Evolutionary conservation across 2,329 filamentous ascomycete genomes (phyloP).

Genomic region (Cercospora zeae-maydis): DNA sequence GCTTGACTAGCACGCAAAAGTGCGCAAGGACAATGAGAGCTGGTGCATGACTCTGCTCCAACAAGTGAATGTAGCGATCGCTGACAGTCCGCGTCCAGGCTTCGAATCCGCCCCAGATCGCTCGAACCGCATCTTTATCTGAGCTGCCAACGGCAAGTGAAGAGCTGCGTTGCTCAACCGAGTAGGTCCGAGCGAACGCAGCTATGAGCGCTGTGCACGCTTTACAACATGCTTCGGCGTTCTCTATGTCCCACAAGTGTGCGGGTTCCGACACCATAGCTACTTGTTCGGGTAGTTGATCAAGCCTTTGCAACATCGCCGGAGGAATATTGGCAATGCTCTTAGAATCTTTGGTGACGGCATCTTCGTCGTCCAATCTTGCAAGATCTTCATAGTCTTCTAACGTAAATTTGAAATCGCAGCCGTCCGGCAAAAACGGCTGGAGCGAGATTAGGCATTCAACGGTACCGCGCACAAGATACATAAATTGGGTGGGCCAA

Average conservation of each 20-base stretch:
- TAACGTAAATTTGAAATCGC: slow-evolving; percentile 13
- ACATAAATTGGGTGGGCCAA: slow-evolving; percentile 8
- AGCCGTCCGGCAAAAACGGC: slow-evolving; percentile 9
- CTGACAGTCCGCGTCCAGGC: slow-evolving; percentile 13
- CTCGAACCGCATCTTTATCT: not conserved
- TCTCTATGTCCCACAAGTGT: not conserved
- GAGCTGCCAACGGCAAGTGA: not conserved
- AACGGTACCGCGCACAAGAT: slow-evolving; percentile 11
- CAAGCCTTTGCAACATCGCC: not conserved
- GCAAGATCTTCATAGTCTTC: slow-evolving; percentile 12
- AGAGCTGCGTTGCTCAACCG: not conserved
- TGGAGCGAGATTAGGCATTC: slow-evolving; percentile 14
- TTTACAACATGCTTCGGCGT: slow-evolving; percentile 10
- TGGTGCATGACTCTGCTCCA: not conserved
- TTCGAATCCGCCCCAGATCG: slow-evolving; percentile 13
- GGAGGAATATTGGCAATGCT: slow-evolving; percentile 9
- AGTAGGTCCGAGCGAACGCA: slow-evolving; percentile 13
- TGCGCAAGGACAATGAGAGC: slow-evolving; percentile 16
- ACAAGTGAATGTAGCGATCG: slow-evolving; percentile 10
- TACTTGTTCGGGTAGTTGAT: slow-evolving; percentile 1
- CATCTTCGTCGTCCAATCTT: slow-evolving; percentile 3
- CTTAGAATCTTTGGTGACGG: not conserved
- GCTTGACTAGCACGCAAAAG: slow-evolving; percentile 10
- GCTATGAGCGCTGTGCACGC: slow-evolving; percentile 13
- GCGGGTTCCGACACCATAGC: not conserved